phyloP scores from a whole-genome alignment of 768 basidiomycete genomes.

The Termitomyces sp. region DNA sequence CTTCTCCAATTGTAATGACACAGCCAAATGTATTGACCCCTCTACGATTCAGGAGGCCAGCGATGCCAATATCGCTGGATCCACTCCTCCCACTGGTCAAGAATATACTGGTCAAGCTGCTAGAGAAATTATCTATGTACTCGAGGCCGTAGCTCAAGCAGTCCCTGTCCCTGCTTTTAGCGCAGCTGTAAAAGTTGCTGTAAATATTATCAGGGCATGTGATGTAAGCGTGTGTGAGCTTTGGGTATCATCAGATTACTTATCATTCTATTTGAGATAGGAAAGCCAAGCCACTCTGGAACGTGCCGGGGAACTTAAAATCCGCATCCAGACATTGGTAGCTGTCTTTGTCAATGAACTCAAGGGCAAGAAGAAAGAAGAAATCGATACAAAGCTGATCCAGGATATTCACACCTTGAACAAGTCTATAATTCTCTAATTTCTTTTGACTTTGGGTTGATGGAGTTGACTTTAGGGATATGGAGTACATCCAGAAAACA shows the following conservation, averaged over 20 bases:
- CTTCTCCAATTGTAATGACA: not conserved
- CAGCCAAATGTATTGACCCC: not conserved
- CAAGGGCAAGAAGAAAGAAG: constrained; percentile 7
- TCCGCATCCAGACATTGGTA: constrained; percentile 8
- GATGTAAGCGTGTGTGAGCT: not conserved
- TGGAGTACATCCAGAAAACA: not conserved
- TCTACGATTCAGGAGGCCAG: not conserved
- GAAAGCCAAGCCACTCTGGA: constrained; percentile 1
- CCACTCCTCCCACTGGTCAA: not conserved
- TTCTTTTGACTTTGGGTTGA: not conserved
- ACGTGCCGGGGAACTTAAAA: constrained; percentile 4
- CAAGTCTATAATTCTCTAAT: not conserved
- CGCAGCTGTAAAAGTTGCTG: not conserved
- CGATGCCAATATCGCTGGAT: not conserved
- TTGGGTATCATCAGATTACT: not conserved
- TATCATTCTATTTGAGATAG: not conserved
- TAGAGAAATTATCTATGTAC: constrained; percentile 1
- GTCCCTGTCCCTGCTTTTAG: constrained; percentile 8
- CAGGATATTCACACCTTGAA: constrained; percentile 2
- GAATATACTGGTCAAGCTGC: constrained; percentile 9
- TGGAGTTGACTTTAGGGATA: not conserved
- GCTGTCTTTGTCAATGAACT: constrained; percentile 4
- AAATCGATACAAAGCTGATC: not conserved
- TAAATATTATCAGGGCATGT: constrained; percentile 3
- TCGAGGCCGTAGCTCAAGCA: constrained; percentile 2